A percentile compares a stretch with the other conserved stretches of the same genome.
phyloP scores from a whole-genome alignment of 768 basidiomycete genomes.

The Suillus fuscotomentosus region DNA sequence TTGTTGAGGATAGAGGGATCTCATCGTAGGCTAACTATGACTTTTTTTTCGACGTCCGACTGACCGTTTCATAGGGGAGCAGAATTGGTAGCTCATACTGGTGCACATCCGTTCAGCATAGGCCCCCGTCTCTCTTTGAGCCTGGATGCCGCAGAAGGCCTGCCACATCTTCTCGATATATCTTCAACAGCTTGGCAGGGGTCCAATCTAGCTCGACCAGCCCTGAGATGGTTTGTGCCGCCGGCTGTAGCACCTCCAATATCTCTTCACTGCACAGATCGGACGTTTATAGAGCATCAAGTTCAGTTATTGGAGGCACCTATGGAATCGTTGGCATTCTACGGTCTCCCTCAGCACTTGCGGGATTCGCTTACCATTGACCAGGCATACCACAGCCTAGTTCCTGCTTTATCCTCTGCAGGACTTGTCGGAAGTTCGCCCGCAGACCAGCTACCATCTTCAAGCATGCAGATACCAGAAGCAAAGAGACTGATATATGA shows the following conservation, averaged over 20 bases:
- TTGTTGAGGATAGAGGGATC: conserved; percentile 41
- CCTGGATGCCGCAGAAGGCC: conserved; percentile 37
- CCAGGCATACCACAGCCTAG: conserved; percentile 39
- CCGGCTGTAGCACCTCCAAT: conserved; percentile 84
- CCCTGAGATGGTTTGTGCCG: conserved; percentile 85
- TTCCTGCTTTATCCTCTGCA: conserved; percentile 59
- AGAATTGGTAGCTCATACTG: background rate
- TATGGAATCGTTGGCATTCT: conserved; percentile 73
- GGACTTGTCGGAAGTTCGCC: conserved; percentile 74
- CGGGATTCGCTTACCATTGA: conserved; percentile 58
- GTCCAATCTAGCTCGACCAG: conserved; percentile 81
- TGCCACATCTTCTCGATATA: conserved; percentile 63
- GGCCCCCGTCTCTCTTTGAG: conserved; percentile 13
- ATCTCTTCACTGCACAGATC: conserved; percentile 65
- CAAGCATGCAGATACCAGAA: conserved; percentile 91
- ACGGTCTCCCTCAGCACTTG: conserved; percentile 73
- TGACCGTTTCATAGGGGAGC: background rate
- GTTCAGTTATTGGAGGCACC: conserved; percentile 60
- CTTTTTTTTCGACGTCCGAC: background rate
- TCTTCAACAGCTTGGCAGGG: conserved; percentile 57
- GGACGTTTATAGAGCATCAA: conserved; percentile 77
- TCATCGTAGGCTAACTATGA: conserved; percentile 36
- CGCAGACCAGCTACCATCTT: conserved; percentile 69
- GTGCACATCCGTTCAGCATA: background rate
- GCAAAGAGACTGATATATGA: conserved; percentile 94